Evolutionary conservation across 176 grass and related monocot genomes (phyloP), one percentile per base, ranked within the genome.

Genomic region (Aegilops tauschii): DNA sequence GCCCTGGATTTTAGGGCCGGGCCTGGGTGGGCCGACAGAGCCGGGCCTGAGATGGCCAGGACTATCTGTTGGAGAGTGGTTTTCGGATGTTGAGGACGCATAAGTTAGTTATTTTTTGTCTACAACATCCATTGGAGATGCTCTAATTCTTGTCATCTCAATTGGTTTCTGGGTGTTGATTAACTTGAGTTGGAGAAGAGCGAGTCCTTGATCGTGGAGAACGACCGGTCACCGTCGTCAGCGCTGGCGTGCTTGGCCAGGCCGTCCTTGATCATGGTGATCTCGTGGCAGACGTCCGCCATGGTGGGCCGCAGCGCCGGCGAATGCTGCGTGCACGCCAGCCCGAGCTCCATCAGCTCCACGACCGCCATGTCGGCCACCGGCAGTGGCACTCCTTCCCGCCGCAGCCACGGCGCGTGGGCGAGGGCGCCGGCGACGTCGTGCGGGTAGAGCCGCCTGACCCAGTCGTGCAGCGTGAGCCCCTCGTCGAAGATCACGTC

Each of bases 381-480:
- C 69, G 50, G 23, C 23, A 25, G 23, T 25, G 23, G 23, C 23
- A 25, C 3, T 30, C 12, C 32, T 63, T 28, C 52, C 0, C 3
- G 12, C 23, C 25, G 72, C 23, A 14, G 42, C 84, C 91, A 91
- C 40, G 69, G 76, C 68, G 85, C 82, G 59, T 79, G 82, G 64
- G 89, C 82, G 28, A 91, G 42, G 9, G 94, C 87, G 50, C 76
- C 58, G 13, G 80, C 84, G 18, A 96, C 68, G 82, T 96, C 81
- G 47, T 94, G 80, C 12, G 94, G 94, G 50, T 98, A 93, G 64
- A 93, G 90, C 36, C 56, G 79, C 84, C 78, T 87, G 31, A 91
- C 94, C 97, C 94, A 96, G 50, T 96, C 97, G 23, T 96, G 94
- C 76, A 95, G 86, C 49, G 94, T 94, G 16, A 93, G 85, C 16